These are phyloP conservation scores for Pigoraptor vietnamica DNA, from an alignment of 78 protist species.

Conservation along the genomic window DNA sequence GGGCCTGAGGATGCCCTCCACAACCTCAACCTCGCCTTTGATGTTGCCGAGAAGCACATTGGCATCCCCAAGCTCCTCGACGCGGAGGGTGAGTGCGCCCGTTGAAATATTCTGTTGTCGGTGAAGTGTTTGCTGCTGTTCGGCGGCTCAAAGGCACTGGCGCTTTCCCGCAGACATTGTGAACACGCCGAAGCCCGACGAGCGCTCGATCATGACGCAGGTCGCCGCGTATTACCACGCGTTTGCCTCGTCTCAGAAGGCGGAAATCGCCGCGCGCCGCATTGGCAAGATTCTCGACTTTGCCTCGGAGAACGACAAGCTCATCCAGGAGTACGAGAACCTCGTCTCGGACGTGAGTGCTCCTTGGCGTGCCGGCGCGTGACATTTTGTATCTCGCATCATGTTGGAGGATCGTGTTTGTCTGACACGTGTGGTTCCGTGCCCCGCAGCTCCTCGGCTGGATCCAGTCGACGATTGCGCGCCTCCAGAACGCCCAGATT, in stretches of 20 bases:
- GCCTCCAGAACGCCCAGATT: neutral
- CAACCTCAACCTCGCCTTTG: slow-evolving; percentile 52
- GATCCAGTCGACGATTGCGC: neutral
- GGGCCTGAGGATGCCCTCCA: neutral
- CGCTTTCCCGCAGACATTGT: slow-evolving; percentile 32
- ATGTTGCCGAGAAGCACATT: slow-evolving; percentile 47
- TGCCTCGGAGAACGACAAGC: neutral
- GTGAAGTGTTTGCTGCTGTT: neutral
- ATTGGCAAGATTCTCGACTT: slow-evolving; percentile 12
- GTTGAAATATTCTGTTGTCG: too few species aligned
- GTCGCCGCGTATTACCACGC: slow-evolving; percentile 49
- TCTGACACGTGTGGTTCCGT: too few species aligned
- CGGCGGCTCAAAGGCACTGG: neutral
- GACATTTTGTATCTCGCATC: too few species aligned
- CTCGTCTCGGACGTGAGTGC: neutral
- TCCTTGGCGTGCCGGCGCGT: too few species aligned
- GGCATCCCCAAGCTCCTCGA: slow-evolving; percentile 27
- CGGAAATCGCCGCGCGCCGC: slow-evolving; percentile 26
- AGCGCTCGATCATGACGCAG: slow-evolving; percentile 64
- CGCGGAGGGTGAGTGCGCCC: neutral
- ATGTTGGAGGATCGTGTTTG: too few species aligned
- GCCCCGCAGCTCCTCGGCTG: slow-evolving; percentile 24
- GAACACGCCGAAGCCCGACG: slow-evolving; percentile 42
- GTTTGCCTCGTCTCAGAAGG: slow-evolving; percentile 31
- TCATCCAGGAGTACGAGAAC: neutral